A percentile compares a stretch with the other conserved stretches of the same genome.
These are phyloP conservation scores for Eremochloa ophiuroides DNA, from an alignment of 176 grass and related monocot species.

Conservation along the genomic window DNA sequence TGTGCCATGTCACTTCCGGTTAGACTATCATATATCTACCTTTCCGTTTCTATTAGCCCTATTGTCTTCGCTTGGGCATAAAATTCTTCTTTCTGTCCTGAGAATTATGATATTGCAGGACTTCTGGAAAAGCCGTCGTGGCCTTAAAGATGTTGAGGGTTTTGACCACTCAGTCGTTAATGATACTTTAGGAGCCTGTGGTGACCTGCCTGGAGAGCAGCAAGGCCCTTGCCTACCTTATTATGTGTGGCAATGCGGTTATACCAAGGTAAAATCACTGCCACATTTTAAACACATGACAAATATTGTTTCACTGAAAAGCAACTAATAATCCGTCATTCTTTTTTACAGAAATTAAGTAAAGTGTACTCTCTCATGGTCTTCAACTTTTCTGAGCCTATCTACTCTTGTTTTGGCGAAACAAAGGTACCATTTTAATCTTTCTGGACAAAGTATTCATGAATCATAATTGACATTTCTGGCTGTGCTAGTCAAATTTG, in stretches of 20 bases:
- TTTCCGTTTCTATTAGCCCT: neutral
- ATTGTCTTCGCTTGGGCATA: neutral
- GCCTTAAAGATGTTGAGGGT: constrained; percentile 64
- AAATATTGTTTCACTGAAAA: neutral
- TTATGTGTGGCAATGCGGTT: constrained; percentile 87
- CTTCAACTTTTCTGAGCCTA: constrained; percentile 67
- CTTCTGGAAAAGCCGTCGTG: constrained; percentile 73
- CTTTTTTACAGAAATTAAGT: constrained; percentile 65
- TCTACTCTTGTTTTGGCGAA: constrained; percentile 71
- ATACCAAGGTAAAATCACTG: constrained; percentile 47
- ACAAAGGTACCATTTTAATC: constrained; percentile 44
- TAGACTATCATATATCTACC: constrained; percentile 28
- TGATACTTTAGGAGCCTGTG: constrained; percentile 81
- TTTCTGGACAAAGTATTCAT: constrained; percentile 1
- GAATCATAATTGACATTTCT: neutral
- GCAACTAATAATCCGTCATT: neutral
- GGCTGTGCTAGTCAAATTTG: neutral
- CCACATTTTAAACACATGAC: neutral
- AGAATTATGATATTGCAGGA: constrained; percentile 37
- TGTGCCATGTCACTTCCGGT: constrained; percentile 95
- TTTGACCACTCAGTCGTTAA: constrained; percentile 83
- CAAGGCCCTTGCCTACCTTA: constrained; percentile 74
- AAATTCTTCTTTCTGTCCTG: neutral
- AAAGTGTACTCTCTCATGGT: constrained; percentile 59
- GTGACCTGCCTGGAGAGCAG: constrained; percentile 53